phyloP scores from a whole-genome alignment of 345 rosid genomes.

The Corymbia maculata region DNA sequence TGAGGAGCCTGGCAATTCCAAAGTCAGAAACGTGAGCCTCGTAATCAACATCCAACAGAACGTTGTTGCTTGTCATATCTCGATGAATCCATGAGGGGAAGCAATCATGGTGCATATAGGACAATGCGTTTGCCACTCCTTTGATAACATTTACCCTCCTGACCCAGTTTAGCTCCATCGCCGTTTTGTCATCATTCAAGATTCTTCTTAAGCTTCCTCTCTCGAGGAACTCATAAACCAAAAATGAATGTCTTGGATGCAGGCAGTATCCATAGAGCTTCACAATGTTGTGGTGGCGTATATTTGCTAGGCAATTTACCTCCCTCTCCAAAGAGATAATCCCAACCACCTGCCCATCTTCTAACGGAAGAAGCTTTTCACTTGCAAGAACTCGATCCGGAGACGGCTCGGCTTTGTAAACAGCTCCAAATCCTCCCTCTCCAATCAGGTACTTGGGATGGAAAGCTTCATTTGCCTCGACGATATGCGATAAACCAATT shows the following conservation, averaged over 20 bases:
- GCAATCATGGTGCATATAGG: neutral
- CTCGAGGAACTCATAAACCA: neutral
- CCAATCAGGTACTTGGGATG: neutral
- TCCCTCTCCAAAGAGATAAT: neutral
- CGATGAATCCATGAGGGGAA: neutral
- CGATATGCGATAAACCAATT: neutral
- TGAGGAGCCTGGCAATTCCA: neutral
- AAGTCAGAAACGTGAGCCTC: neutral
- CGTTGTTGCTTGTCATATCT: neutral
- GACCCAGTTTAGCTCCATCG: neutral
- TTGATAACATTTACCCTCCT: neutral
- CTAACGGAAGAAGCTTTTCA: neutral
- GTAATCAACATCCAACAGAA: neutral
- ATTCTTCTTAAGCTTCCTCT: neutral
- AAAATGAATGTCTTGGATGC: neutral
- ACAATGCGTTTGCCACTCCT: neutral
- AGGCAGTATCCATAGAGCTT: neutral
- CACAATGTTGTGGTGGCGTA: neutral
- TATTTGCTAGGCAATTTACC: neutral
- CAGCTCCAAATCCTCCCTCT: neutral
- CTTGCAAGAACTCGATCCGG: neutral
- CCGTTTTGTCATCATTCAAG: neutral
- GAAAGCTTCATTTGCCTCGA: neutral
- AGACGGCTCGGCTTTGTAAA: neutral
- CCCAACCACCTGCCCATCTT: neutral